Percentiles rank a stretch among this genome's conserved stretches.
These are phyloP conservation scores for Triangularia verruculosa DNA, from an alignment of 2,329 filamentous ascomycete genomes.

Conservation along the genomic window DNA sequence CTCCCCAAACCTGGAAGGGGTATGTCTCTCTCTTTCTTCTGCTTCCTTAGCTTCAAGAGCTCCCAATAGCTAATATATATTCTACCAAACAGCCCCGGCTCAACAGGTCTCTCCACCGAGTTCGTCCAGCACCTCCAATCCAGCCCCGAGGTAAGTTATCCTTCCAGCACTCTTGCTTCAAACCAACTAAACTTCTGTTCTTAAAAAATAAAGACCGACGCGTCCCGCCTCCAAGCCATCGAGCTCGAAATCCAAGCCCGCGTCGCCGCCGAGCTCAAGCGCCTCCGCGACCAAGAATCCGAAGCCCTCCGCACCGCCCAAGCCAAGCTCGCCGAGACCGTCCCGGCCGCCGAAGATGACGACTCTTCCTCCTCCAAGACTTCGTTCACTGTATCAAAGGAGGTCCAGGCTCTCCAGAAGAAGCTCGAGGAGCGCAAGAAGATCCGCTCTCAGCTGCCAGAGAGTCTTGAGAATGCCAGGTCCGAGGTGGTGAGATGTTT, in stretches of 20 bases:
- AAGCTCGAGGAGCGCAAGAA: constrained; percentile 63
- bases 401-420: constrained; percentile 56
- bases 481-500: constrained; percentile 76
- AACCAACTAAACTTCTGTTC: too few relatives aligned
- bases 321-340: constrained; percentile 55
- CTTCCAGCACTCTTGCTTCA: not conserved
- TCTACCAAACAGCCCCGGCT: constrained; percentile 36
- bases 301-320: constrained; percentile 67
- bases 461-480: constrained; percentile 70
- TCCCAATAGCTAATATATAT: constrained; percentile 22
- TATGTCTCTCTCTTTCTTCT: constrained; percentile 40
- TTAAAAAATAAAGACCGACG: constrained; percentile 88
- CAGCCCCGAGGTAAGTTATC: constrained; percentile 70
- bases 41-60: not conserved
- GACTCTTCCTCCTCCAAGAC: constrained; percentile 30
- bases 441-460: constrained; percentile 62
- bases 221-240: constrained; percentile 75
- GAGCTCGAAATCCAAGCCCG: constrained; percentile 88
- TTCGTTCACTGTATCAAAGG: constrained; percentile 53
- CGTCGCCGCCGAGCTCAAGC: constrained; percentile 79
- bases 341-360: constrained; percentile 34
- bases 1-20: constrained; percentile 54
- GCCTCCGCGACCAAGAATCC: constrained; percentile 68
- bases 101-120: constrained; percentile 68
- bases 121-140: constrained; percentile 79